phyloP scores from a whole-genome alignment of 805 yeast species.

The Nakazawaea anatomiae region DNA sequence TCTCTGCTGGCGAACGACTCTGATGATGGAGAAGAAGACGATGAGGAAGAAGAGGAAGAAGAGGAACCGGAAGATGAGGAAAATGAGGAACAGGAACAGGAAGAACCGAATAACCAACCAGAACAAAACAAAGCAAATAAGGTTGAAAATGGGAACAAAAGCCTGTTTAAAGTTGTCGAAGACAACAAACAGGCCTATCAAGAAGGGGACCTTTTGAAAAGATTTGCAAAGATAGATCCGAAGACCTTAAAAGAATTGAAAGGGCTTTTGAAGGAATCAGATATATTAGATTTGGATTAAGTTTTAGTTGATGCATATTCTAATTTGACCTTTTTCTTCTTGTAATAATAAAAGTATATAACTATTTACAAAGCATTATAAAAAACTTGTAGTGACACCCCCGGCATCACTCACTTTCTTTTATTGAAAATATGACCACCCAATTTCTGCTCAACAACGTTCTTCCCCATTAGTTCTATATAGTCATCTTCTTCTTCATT shows the following conservation, averaged over 20 bases:
- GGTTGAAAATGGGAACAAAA: too few relatives aligned
- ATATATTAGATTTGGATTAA: conserved; percentile 10
- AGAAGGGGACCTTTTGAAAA: conserved; percentile 27
- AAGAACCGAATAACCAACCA: conserved; percentile 3
- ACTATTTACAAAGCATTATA: too few relatives aligned
- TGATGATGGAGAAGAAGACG: conserved; percentile 21
- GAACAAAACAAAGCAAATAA: not conserved
- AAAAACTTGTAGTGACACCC: too few relatives aligned
- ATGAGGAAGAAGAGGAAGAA: conserved; percentile 16
- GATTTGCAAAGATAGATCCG: conserved; percentile 31
- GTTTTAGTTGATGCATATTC: too few relatives aligned
- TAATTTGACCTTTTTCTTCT: too few relatives aligned
- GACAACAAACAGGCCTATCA: conserved; percentile 3
- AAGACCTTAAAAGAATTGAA: conserved; percentile 26
- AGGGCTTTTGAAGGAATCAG: conserved; percentile 33
- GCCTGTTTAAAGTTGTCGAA: not conserved
- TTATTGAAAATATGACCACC: conserved; percentile 21
- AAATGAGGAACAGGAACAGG: conserved; percentile 4
- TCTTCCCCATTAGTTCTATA: conserved; percentile 51
- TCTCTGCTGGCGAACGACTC: conserved; percentile 6
- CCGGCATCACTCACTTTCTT: not conserved
- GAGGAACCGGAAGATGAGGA: not conserved
- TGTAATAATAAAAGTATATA: too few relatives aligned
- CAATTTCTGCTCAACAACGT: conserved; percentile 27
- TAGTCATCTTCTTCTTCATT: conserved; percentile 36